Conservation (phyloP, 202 grass and related monocot genomes). For the Digitaria exilis region DNA sequence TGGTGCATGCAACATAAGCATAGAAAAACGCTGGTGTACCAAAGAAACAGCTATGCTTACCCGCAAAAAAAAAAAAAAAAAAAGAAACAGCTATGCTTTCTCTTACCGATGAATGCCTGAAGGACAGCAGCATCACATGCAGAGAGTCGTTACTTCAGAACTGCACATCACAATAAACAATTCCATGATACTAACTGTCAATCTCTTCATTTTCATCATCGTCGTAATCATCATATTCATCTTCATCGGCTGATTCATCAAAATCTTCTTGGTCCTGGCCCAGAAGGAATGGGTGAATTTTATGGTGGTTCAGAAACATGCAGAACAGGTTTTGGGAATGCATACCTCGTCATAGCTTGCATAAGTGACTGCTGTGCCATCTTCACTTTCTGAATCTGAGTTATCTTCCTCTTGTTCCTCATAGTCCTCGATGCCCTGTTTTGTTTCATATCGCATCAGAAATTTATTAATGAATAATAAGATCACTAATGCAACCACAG, state of each 20-base stretch:
- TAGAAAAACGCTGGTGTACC: neutral
- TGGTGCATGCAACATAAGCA: neutral
- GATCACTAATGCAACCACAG: neutral
- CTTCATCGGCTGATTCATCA: slow-evolving; percentile 62
- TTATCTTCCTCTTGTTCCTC: slow-evolving; percentile 55
- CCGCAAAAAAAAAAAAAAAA: no score
- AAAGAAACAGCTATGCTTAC: neutral
- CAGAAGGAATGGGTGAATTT: neutral
- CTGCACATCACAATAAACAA: slow-evolving; percentile 17
- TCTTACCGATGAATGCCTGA: slow-evolving; percentile 19
- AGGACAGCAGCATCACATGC: neutral
- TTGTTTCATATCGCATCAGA: slow-evolving; percentile 33
- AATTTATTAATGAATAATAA: neutral
- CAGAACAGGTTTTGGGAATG: neutral
- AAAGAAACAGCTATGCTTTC: neutral
- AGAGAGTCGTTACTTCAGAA: slow-evolving; percentile 14
- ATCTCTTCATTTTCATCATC: slow-evolving; percentile 17
- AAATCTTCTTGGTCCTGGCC: slow-evolving; percentile 50
- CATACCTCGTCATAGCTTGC: slow-evolving; percentile 55
- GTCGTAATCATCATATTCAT: slow-evolving; percentile 30
- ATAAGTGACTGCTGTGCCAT: slow-evolving; percentile 4
- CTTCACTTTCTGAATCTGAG: slow-evolving; percentile 55
- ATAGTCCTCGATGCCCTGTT: slow-evolving; percentile 66
- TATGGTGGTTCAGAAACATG: slow-evolving; percentile 24
- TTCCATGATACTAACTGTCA: slow-evolving; percentile 30